These are phyloP conservation scores for Cladosporium velox DNA, from an alignment of 2,329 filamentous ascomycete genomes.

Conservation along the genomic window DNA sequence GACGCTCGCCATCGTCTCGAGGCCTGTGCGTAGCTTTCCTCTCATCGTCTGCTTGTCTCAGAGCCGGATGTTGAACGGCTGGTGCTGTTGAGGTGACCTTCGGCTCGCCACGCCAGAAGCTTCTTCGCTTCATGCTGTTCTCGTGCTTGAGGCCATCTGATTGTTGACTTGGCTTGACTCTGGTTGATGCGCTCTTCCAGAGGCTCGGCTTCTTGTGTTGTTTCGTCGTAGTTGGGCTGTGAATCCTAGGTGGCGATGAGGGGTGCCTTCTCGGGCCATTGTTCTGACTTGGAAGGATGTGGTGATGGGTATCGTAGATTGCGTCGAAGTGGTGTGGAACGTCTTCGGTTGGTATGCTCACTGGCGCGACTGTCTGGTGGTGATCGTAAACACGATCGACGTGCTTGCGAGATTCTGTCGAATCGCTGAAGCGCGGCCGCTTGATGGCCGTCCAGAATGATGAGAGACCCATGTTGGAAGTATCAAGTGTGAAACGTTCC, in stretches of 20 bases:
- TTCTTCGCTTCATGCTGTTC: slow-evolving; percentile 9
- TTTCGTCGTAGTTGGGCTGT: slow-evolving; percentile 7
- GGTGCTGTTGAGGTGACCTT: background rate
- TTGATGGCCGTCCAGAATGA: slow-evolving; percentile 19
- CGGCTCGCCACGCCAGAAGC: slow-evolving; percentile 3
- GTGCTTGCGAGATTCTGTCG: slow-evolving; percentile 16
- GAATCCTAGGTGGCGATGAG: slow-evolving; percentile 16
- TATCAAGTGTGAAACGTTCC: background rate
- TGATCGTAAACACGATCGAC: background rate
- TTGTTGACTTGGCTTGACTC: slow-evolving; percentile 2
- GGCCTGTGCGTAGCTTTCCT: background rate
- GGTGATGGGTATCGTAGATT: slow-evolving; percentile 17
- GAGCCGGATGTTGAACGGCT: background rate
- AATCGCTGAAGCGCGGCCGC: slow-evolving; percentile 10
- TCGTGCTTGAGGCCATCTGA: background rate
- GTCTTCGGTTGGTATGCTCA: background rate
- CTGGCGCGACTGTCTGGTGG: background rate
- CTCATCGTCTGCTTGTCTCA: background rate
- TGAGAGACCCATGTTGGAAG: slow-evolving; percentile 13
- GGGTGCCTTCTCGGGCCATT: background rate
- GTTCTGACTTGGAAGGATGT: slow-evolving; percentile 4
- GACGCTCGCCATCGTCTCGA: slow-evolving; percentile 3
- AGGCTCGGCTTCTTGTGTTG: slow-evolving; percentile 3
- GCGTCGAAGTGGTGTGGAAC: slow-evolving; percentile 13
- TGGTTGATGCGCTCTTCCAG: background rate